Conservation (phyloP, 2,329 filamentous ascomycete species). For the Nigrospora sphaerica region DNA sequence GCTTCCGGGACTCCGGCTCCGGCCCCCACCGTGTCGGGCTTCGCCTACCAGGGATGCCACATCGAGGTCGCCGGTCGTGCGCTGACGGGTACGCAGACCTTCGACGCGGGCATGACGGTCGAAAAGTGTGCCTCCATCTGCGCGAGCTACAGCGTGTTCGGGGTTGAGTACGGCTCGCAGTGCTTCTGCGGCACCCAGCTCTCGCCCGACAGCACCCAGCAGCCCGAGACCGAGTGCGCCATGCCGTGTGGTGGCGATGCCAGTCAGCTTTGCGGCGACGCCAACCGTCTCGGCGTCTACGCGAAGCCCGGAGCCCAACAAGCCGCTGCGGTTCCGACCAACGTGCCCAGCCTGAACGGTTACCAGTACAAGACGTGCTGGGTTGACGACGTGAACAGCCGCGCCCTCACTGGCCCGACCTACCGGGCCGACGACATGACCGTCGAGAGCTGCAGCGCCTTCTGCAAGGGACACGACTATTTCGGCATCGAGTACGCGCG, state of each 20-base stretch:
- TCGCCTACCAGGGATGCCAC: constrained; percentile 11
- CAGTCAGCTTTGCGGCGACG: constrained; percentile 14
- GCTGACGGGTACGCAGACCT: constrained; percentile 3
- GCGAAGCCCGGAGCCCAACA: constrained; percentile 6
- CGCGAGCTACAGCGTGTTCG: constrained; percentile 26
- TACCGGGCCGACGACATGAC: constrained; percentile 19
- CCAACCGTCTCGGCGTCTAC: constrained; percentile 10
- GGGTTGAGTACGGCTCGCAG: constrained; percentile 21
- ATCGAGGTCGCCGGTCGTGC: constrained; percentile 7
- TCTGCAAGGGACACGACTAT: constrained; percentile 18
- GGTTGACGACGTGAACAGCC: neutral
- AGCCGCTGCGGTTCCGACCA: constrained; percentile 6
- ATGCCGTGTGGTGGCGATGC: constrained; percentile 12
- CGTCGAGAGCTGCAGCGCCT: constrained; percentile 23
- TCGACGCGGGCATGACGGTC: constrained; percentile 26
- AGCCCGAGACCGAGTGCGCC: constrained; percentile 10
- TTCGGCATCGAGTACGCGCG: constrained; percentile 28
- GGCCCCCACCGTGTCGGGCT: constrained; percentile 2
- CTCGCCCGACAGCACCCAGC: constrained; percentile 6
- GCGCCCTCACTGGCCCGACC: neutral
- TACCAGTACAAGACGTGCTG: constrained; percentile 4
- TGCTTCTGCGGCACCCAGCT: constrained; percentile 22
- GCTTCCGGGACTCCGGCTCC: no score
- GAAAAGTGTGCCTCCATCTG: constrained; percentile 26
- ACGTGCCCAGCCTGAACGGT: constrained; percentile 1